Evolutionary conservation across 2,329 filamentous ascomycete species (phyloP), one percentile per base, ranked within the genome.

Genomic region (Ceratocystis lukuohia): DNA sequence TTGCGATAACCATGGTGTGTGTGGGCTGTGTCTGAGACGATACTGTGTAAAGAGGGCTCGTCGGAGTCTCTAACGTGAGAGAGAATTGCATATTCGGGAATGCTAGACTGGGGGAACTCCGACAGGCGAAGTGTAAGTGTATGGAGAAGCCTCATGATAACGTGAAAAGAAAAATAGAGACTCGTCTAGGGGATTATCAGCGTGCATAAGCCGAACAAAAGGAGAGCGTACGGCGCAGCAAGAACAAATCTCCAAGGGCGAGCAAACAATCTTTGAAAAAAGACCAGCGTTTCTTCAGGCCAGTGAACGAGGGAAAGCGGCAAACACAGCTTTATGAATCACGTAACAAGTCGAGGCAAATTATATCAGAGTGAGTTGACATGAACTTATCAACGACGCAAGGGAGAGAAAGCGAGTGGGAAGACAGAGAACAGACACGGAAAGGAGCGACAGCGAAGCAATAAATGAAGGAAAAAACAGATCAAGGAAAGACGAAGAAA

Each of bases 41-140:
- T 66, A 65, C 71, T 69, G 25, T 70, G 70, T 53, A 70, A 69
- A 3, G 69, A 70, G 41, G 73, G 71, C 61, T 74, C 73, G 3
- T 73, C 72, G 1, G 69, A 46, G 8, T 68, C 70, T 70, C 72
- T 73, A n/a, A 72, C 73, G 68, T 74, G 73, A 15, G 73, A 74
- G 8, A 74, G 67, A 53, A 74, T 73, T 59, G 71, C 73, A 65
- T 74, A 74, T 57, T 68, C 66, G 3, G 73, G 73, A 7, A 65
- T 44, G 44, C 61, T 64, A 5, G 57, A 63, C 2, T 67, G 53
- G 8, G 56, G 46, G 63, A 67, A 67, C 45, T 67, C 66, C 17
- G 63, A 46, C 17, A 67, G 48, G 25, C 63, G 66, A 46, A 62
- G 63, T 8, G 66, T 67, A 2, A 65, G 59, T 20, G 63, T 63